These are phyloP conservation scores for Elsinoe perseae DNA, from an alignment of 2,329 filamentous ascomycete genomes.

Conservation along the genomic window DNA sequence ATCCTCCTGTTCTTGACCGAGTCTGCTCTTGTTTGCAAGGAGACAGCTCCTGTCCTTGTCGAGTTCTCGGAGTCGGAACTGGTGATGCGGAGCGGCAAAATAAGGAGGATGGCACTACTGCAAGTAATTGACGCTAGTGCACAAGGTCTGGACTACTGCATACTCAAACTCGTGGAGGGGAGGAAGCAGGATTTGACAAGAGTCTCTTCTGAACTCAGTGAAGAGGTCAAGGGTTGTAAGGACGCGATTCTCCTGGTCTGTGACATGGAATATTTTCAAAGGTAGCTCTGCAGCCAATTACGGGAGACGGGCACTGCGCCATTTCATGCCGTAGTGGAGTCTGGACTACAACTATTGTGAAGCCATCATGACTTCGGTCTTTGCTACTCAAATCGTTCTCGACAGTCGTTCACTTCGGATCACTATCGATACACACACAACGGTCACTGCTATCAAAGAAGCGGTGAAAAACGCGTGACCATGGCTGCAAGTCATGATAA, in stretches of 20 bases:
- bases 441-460: background rate
- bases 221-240: background rate
- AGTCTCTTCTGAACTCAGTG: background rate
- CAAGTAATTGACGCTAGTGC: constrained; percentile 2
- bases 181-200: constrained; percentile 6
- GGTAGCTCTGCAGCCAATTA: constrained; percentile 3
- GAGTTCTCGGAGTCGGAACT: background rate
- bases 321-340: background rate
- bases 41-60: background rate
- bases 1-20: background rate
- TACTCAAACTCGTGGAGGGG: background rate
- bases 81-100: constrained; percentile 4
- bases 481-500: constrained; percentile 12
- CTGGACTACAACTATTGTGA: background rate
- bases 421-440: constrained; percentile 10
- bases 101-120: constrained; percentile 9
- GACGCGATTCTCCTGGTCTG: background rate
- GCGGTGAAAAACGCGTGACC: constrained; percentile 5
- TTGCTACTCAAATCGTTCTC: background rate
- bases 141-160: constrained; percentile 6
- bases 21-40: background rate
- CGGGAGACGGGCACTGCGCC: background rate
- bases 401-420: background rate
- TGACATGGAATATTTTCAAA: background rate
- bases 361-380: background rate